A percentile compares a stretch with the other conserved stretches of the same genome.
phyloP scores from a whole-genome alignment of 73 alveolate species.

The Blepharisma stoltei region DNA sequence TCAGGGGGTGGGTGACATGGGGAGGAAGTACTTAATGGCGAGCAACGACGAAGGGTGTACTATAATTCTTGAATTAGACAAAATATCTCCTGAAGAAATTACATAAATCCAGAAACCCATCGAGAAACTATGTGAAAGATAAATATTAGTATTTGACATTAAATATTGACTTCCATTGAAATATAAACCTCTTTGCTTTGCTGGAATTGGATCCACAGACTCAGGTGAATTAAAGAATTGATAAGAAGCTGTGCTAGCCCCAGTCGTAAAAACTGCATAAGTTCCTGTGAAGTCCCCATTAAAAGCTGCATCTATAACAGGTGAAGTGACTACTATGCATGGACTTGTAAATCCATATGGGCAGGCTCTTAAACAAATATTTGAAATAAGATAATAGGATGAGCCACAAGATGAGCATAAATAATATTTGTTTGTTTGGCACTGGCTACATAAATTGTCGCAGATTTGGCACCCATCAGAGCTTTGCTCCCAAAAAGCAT shows the following conservation, averaged over 20 bases:
- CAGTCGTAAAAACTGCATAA: not conserved
- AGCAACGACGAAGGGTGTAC: too few species aligned
- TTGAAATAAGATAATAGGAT: too few species aligned
- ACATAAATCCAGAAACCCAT: slow-evolving; percentile 1
- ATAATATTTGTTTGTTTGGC: too few species aligned
- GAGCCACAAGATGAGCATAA: too few species aligned
- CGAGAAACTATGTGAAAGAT: not conserved
- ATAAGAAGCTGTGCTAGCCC: not conserved
- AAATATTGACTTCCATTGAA: not conserved
- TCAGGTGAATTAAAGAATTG: not conserved
- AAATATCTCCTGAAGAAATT: not conserved
- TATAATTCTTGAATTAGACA: not conserved
- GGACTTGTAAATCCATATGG: too few species aligned
- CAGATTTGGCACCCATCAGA: too few species aligned
- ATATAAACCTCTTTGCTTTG: not conserved
- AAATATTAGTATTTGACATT: not conserved
- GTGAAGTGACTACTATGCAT: not conserved
- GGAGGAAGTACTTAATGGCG: too few species aligned
- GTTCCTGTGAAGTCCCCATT: not conserved
- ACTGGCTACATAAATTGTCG: too few species aligned
- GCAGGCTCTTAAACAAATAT: too few species aligned
- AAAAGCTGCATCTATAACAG: not conserved
- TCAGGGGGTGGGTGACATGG: too few species aligned
- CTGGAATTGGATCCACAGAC: not conserved
- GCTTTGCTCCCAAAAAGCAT: too few species aligned